Percentiles rank a stretch among this genome's conserved stretches.
Evolutionary conservation across 192 early-diverging fungal genomes (phyloP).

Genomic region (Coemansia sp.): DNA sequence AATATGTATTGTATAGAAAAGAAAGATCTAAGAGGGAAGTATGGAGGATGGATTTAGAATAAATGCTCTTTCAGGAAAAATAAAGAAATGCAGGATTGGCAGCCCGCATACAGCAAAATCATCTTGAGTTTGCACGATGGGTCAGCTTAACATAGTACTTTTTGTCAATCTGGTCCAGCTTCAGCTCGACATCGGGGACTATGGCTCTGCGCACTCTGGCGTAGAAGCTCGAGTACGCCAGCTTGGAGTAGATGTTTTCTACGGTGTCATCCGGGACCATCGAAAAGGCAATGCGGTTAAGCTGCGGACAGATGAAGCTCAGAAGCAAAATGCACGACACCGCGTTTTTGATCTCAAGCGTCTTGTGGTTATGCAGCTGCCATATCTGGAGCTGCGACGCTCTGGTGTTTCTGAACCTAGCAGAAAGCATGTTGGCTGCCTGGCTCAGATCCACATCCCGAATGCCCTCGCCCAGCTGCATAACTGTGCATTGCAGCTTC

Average conservation of each 20-base stretch:
- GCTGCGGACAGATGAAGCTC: neutral
- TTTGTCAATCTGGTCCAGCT: conserved; percentile 1
- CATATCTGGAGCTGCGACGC: conserved; percentile 3
- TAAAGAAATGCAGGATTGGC: no score
- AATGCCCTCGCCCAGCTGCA: neutral
- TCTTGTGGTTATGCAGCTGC: neutral
- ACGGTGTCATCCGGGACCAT: neutral
- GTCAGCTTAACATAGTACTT: neutral
- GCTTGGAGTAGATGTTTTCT: conserved; percentile 7
- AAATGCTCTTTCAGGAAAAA: no score
- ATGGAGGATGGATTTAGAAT: no score
- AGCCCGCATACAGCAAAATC: no score
- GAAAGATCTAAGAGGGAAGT: no score
- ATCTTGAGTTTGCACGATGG: neutral
- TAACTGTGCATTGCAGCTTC: neutral
- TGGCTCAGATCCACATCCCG: neutral
- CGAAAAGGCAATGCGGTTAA: neutral
- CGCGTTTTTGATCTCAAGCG: neutral
- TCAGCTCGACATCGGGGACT: neutral
- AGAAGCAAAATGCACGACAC: neutral
- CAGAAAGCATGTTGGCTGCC: neutral
- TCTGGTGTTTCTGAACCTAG: no score
- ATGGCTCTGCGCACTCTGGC: neutral
- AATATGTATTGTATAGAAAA: no score
- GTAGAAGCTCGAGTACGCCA: conserved; percentile 1